Base-by-base conservation (phyloP, 345 rosid species). In the Camelina laxa region DNA sequence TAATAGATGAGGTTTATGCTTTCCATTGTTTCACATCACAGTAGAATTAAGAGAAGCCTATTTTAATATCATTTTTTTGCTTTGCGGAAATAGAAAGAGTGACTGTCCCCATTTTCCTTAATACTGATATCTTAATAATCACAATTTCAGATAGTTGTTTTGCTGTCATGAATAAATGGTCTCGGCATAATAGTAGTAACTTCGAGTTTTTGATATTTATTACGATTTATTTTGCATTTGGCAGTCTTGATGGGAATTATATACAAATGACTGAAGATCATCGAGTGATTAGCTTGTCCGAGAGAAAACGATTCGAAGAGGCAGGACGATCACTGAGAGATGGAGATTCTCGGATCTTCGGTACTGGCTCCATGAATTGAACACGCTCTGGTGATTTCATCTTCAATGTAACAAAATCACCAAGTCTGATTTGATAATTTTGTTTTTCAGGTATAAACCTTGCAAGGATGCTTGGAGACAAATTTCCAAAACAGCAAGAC, bases 401-500 rank as follows among this genome's bases (percentile, higher is more conserved):
- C 67, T 49, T 57, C 24, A 22, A 12, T 42, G 3, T 44, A 16
- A 47, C 55, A 69, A 60, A 45, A 39, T 33, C 9, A 39, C 38
- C 14, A 49, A 65, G 66, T 30, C 42, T 16, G 44, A 35, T 8
- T n/a, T 69, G 59, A 56, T 70, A 12, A 20, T 21, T 19, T 56
- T 62, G 5, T 33, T 33, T 9, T 54, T 35, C 82, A 96, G 99
- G 99, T 48, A 70, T 96, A 83, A 92, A 89, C 80, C 97, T 96
- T 64, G 89, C 96, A 50, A 86, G 97, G 69, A 88, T 92, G 97
- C 98, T 96, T 62, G 99, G 99, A 70, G 99, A 91, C 84, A 96
- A 96, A 65, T 96, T 88, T 82, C 79, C 88, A 73, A 96, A 96
- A 81, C 88, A 88, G 82, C 93, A 92, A 83, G 99, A 96, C 56